Evolutionary conservation across 2,329 filamentous ascomycete genomes (phyloP), one percentile per base, ranked within the genome.

Genomic region (Thermothelomyces thermophilus): DNA sequence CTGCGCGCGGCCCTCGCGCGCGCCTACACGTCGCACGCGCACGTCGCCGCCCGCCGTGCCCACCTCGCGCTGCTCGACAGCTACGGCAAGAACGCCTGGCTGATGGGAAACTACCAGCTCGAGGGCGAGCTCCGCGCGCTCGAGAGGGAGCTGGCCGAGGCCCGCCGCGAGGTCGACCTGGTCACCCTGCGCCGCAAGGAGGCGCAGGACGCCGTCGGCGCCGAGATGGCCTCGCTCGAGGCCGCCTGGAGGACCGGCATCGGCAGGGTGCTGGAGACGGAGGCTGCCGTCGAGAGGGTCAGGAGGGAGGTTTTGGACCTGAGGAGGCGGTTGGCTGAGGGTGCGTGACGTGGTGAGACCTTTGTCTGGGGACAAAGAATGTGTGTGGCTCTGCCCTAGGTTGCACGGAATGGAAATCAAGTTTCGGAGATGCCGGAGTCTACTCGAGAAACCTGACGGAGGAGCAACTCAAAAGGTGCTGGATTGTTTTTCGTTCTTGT

Each of bases 11-110:
- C 82, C 8, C 80, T 88, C 31, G 73, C 79, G 13, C 70, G 65
- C 40, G 72, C 76, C 44, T 74, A 75, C 67, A 66, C 75, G 0
- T 68, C 73, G 42, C 71, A 69, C 36, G 64, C 72, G n/a, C 79
- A 82, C 66, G 71, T 83, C 11, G 57, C 64, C 11, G 62, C 68
- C n/a, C 76, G 80, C 3, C 65, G 71, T 31, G 61, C 73, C 28
- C 75, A 80, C 67, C 79, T 95, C 16, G 71, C 74, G 1, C 75
- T 95, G n/a, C 78, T 95, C 17, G 87, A 93, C 61, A 76, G 76
- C 44, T 84, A 84, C 67, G 93, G 91, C 58, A 88, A 88, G 70
- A 95, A 95, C 66, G 85, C 88, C 9, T 97, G 93, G 91, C 74
- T 98, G 48, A 77, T 95, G 8, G 81, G 81, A 5, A 98, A 98